A percentile compares a stretch with the other conserved stretches of the same genome.
Conservation (phyloP, 139 green algal species). For the Klebsormidium nitens region DNA sequence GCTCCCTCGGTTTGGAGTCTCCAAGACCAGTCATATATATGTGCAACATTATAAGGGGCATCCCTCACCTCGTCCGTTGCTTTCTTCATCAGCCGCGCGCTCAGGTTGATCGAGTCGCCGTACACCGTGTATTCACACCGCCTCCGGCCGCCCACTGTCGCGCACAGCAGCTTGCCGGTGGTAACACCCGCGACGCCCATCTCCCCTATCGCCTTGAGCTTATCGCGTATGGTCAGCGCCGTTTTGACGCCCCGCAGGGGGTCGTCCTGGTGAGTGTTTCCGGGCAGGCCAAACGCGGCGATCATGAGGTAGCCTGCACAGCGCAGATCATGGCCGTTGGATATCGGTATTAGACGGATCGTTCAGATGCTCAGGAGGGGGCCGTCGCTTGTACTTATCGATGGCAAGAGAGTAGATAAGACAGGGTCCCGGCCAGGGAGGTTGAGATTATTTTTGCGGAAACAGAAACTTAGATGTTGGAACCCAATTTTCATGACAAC, state of each 20-base stretch:
- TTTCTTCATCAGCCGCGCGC: slow-evolving; percentile 15
- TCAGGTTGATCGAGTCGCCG: slow-evolving; percentile 77
- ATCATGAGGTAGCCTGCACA: slow-evolving; percentile 67
- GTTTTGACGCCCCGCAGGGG: slow-evolving; percentile 48
- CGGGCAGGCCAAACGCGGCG: slow-evolving; percentile 72
- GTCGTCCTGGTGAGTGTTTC: slow-evolving; percentile 62
- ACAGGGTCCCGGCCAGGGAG: too few species aligned
- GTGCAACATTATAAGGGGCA: too few species aligned
- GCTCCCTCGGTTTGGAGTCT: too few species aligned
- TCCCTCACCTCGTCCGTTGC: slow-evolving; percentile 1
- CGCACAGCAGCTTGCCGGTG: slow-evolving; percentile 73
- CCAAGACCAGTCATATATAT: too few species aligned
- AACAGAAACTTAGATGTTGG: too few species aligned
- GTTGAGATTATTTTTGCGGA: too few species aligned
- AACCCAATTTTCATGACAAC: too few species aligned
- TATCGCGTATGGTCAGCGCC: slow-evolving; percentile 41
- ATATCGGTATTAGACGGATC: too few species aligned
- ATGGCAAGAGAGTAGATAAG: too few species aligned
- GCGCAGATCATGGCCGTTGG: too few species aligned
- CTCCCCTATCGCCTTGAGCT: not conserved
- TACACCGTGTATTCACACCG: slow-evolving; percentile 81
- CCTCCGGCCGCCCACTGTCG: slow-evolving; percentile 63
- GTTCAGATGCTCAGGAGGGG: too few species aligned
- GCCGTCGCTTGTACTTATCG: too few species aligned
- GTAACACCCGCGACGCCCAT: not conserved